Evolutionary conservation across 2,329 filamentous ascomycete species (phyloP), one percentile per base, ranked within the genome.

Genomic region (Phaeosphaeriaceae sp.): DNA sequence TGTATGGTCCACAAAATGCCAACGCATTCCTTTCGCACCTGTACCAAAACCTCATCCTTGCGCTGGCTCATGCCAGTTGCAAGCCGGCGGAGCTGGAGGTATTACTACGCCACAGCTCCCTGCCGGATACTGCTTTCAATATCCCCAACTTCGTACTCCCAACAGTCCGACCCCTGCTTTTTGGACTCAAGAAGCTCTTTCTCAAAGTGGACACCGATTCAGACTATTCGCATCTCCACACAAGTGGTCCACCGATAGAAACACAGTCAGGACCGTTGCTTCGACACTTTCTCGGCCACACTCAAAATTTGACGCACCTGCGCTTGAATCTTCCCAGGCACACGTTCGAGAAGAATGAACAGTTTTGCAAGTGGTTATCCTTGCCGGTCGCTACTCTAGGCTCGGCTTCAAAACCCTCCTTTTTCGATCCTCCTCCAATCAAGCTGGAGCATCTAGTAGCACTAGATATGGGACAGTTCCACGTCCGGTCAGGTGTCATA

Each of bases 241-340:
- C 44, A 15, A 62, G 58, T 27, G 67, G 66, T 15, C 41, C 41
- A 1, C 13, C 44, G 19, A 21, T 50, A 19, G 54, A 56, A 11
- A 46, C 48, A 5, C 46, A 50, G 3, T 7, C 61, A 6, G 50
- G 61, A 60, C 66, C 66, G 40, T 69, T 71, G 36, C 63, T 61
- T 56, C 71, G 54, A 51, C 59, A 61, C 17, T 84, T 85, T 49
- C 70, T 86, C 5, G 66, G 68, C 1, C 70, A 70, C 25, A 69
- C 78, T 1, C 58, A 72, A 3, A 82, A 83, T 19, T 58, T 89
- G 6, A 78, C 78, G 27, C 82, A 85, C 63, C 75, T 89, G 5
- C 81, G 86, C 2, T 67, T 88, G 45, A 88, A 88, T 63, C 82
- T 84, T 27, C 58, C 62, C 22, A 67, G 63, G 44, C 51, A 53